Evolutionary conservation across 139 green algal species (phyloP).

Genomic region (Pseudopediastrum boryanum): DNA sequence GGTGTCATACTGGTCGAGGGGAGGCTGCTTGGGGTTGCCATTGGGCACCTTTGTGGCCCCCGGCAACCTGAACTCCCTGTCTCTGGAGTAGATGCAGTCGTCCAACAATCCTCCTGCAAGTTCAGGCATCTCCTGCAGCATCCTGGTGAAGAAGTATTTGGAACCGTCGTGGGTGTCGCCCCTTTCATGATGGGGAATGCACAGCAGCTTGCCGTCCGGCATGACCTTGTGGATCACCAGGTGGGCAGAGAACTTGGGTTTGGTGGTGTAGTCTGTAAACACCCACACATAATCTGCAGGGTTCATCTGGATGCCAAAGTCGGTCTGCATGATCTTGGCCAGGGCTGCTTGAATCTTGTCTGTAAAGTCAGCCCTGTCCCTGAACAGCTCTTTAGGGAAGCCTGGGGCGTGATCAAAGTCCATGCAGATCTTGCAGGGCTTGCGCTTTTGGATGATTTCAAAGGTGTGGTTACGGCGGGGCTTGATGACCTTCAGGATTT

Average conservation of each 20-base stretch:
- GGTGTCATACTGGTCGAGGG: background rate
- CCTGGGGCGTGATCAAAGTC: background rate
- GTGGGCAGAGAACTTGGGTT: background rate
- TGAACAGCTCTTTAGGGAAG: slow-evolving; percentile 2
- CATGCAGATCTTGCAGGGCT: slow-evolving; percentile 9
- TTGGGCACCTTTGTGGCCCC: background rate
- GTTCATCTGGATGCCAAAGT: background rate
- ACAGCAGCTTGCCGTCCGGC: background rate
- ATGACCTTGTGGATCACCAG: background rate
- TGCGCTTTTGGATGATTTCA: slow-evolving; percentile 1
- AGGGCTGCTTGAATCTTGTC: background rate
- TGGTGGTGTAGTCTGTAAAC: background rate
- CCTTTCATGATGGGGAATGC: background rate
- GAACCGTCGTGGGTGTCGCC: background rate
- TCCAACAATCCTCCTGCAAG: background rate
- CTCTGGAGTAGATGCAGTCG: background rate
- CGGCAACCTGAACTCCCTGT: slow-evolving; percentile 5
- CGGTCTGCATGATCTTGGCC: background rate
- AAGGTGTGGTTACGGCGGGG: background rate
- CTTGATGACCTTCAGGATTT: too few relatives aligned
- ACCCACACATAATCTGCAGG: background rate
- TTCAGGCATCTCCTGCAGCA: slow-evolving; percentile 5
- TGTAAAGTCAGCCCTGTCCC: background rate
- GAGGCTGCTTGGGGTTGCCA: too few relatives aligned
- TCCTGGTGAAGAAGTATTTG: background rate